These are phyloP conservation scores for Amanita polypyramis DNA, from an alignment of 768 basidiomycete species.

Conservation along the genomic window DNA sequence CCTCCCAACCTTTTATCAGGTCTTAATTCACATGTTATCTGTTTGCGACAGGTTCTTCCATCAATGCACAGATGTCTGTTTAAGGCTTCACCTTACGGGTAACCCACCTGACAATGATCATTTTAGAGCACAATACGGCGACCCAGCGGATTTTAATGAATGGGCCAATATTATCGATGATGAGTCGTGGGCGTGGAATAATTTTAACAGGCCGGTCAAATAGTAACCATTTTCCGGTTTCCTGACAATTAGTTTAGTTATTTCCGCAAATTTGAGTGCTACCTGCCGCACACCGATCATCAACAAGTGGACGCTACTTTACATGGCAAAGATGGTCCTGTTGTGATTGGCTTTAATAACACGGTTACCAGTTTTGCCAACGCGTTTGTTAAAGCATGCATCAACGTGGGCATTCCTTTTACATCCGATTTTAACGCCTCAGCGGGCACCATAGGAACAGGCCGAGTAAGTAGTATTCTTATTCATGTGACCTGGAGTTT, in stretches of 20 bases:
- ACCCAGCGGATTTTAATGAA: constrained; percentile 61
- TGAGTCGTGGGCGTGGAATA: constrained; percentile 48
- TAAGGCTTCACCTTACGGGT: neutral
- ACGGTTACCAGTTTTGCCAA: constrained; percentile 26
- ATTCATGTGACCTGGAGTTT: neutral
- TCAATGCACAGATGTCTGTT: constrained; percentile 46
- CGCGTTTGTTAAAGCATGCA: constrained; percentile 43
- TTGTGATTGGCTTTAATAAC: constrained; percentile 42
- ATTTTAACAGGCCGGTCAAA: constrained; percentile 34
- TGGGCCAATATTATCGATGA: constrained; percentile 47
- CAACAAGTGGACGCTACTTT: constrained; percentile 33
- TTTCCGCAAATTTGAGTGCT: constrained; percentile 55
- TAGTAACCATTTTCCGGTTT: neutral
- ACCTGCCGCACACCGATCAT: constrained; percentile 31
- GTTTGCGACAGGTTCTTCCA: constrained; percentile 42
- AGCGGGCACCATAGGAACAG: constrained; percentile 42
- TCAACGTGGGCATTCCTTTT: constrained; percentile 38
- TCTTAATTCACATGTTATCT: neutral
- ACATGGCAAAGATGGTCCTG: constrained; percentile 40
- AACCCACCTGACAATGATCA: neutral
- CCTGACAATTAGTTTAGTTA: constrained; percentile 28
- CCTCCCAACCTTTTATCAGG: neutral
- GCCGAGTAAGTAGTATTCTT: constrained; percentile 29
- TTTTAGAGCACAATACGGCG: constrained; percentile 48
- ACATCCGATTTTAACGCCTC: constrained; percentile 47